Percentiles rank a stretch among this genome's conserved stretches.
These are phyloP conservation scores for Tetradesmus obliquus DNA, from an alignment of 139 green algal genomes.

Conservation along the genomic window DNA sequence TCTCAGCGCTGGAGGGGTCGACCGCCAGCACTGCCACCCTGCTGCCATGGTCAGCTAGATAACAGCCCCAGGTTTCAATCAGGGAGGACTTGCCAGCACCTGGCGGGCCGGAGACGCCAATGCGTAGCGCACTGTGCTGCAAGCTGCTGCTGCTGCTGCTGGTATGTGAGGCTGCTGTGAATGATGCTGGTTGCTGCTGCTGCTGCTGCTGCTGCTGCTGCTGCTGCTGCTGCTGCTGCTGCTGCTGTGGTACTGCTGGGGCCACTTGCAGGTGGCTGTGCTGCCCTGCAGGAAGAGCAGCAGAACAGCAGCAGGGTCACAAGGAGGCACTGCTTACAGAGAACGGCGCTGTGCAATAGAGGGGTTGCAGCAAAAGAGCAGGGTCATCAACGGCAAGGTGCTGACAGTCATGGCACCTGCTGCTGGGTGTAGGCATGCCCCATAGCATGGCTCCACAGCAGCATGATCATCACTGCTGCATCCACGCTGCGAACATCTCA, in stretches of 20 bases:
- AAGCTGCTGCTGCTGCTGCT: constrained; percentile 25
- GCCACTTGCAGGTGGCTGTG: background rate
- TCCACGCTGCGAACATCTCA: background rate
- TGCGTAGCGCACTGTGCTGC: constrained; percentile 11
- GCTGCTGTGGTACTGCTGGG: background rate
- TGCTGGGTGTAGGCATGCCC: background rate
- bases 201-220: background rate
- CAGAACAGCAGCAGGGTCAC: background rate
- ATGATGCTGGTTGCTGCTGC: background rate
- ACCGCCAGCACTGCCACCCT: constrained; percentile 74
- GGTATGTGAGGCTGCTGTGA: background rate
- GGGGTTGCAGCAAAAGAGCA: background rate
- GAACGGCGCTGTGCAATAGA: background rate
- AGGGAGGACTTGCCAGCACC: constrained; percentile 66
- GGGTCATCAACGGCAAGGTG: background rate
- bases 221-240: constrained; percentile 9
- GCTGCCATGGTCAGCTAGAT: constrained; percentile 52
- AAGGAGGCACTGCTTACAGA: background rate
- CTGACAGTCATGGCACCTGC: background rate
- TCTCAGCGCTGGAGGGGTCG: constrained; percentile 64
- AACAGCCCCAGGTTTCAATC: constrained; percentile 67
- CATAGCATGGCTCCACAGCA: too few species aligned
- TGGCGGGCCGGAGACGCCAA: constrained; percentile 70
- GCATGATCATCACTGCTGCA: background rate
- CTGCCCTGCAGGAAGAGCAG: background rate